These are phyloP conservation scores for Penicillium turbatum DNA, from an alignment of 495 filamentous ascomycete species.

Conservation along the genomic window DNA sequence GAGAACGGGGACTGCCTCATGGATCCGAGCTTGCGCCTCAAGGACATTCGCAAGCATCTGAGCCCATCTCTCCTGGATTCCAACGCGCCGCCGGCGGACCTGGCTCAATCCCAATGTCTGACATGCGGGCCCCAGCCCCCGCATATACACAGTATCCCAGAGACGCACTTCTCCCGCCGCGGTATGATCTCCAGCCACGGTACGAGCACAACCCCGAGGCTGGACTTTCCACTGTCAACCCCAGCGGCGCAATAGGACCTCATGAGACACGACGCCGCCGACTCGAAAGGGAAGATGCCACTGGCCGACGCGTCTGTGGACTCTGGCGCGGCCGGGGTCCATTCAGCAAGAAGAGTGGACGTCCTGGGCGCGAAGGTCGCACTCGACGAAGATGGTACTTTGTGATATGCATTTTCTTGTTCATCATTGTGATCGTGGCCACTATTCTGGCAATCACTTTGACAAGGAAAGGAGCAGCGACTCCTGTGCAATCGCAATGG, in stretches of 20 bases:
- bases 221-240: conserved; percentile 20
- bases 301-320: conserved; percentile 50
- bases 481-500: conserved; percentile 55
- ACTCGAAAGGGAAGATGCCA: conserved; percentile 59
- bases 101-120: conserved; percentile 45
- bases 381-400: conserved; percentile 60
- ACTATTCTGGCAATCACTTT: conserved; percentile 59
- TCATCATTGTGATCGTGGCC: conserved; percentile 56
- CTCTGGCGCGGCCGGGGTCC: conserved; percentile 59
- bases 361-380: conserved; percentile 57
- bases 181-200: conserved; percentile 18
- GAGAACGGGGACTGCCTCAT: not conserved
- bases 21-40: not conserved
- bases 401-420: conserved; percentile 46
- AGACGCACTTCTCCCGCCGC: conserved; percentile 23
- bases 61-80: conserved; percentile 39
- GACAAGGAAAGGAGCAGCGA: conserved; percentile 44
- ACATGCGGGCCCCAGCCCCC: conserved; percentile 38
- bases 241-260: conserved; percentile 36
- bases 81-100: conserved; percentile 38
- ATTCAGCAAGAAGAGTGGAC: conserved; percentile 53
- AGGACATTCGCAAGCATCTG: conserved; percentile 13
- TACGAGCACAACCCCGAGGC: conserved; percentile 15
- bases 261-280: conserved; percentile 51
- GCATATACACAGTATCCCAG: conserved; percentile 26